phyloP scores from a whole-genome alignment of 2,329 filamentous ascomycete genomes.

The Stagonosporopsis chrysanthemi region DNA sequence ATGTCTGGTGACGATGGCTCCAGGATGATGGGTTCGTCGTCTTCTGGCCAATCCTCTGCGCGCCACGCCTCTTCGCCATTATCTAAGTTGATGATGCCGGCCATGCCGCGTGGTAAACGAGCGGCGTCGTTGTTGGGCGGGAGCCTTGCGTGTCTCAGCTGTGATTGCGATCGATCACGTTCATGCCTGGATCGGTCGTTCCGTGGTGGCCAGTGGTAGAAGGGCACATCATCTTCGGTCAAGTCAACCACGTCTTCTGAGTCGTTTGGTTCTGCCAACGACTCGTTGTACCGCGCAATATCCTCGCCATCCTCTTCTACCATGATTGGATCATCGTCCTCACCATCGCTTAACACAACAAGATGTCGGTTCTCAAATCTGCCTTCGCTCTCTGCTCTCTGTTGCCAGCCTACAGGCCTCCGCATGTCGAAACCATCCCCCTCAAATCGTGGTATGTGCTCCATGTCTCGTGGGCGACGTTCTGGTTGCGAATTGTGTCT shows the following conservation, averaged over 20 bases:
- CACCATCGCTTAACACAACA: constrained; percentile 15
- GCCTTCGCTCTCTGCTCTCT: constrained; percentile 1
- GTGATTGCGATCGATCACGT: not conserved
- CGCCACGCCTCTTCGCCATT: constrained; percentile 34
- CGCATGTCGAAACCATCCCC: constrained; percentile 65
- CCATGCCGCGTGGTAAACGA: constrained; percentile 50
- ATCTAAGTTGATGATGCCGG: constrained; percentile 55
- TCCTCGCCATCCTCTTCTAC: constrained; percentile 13
- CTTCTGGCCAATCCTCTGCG: constrained; percentile 8
- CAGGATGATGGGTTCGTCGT: constrained; percentile 22
- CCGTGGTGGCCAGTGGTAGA: constrained; percentile 1
- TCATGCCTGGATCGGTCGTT: constrained; percentile 1
- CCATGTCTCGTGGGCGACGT: constrained; percentile 32
- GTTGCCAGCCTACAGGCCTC: constrained; percentile 56
- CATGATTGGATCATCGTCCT: constrained; percentile 11
- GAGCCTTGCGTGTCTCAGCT: not conserved
- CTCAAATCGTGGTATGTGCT: constrained; percentile 45
- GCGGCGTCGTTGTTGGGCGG: constrained; percentile 4
- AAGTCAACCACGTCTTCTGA: constrained; percentile 42
- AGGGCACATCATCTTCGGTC: constrained; percentile 35
- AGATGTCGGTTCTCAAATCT: constrained; percentile 5
- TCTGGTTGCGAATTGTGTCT: constrained; percentile 30
- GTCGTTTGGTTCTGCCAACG: constrained; percentile 18
- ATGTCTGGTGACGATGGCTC: constrained; percentile 55
- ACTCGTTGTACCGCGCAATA: constrained; percentile 8